Conservation (phyloP, 1,139 yeast species). For the Pneumocystis sp. region DNA sequence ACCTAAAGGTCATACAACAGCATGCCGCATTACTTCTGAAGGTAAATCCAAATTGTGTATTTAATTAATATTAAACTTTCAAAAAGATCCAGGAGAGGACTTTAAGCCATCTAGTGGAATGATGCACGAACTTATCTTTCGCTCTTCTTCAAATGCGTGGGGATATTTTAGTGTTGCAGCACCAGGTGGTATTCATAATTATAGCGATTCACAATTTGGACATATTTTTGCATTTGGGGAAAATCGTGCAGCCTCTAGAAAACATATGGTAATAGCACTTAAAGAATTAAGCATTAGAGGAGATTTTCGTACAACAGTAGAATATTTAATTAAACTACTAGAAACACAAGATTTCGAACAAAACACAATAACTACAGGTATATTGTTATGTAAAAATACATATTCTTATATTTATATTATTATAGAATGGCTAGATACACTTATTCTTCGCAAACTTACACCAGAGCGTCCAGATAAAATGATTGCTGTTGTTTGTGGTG, state of each 20-base stretch:
- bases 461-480: conserved; percentile 92
- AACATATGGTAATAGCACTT: conserved; percentile 96
- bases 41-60: neutral
- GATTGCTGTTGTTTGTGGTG: conserved; percentile 91
- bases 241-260: conserved; percentile 92
- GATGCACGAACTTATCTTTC: conserved; percentile 84
- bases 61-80: neutral
- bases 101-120: conserved; percentile 97
- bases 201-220: conserved; percentile 96
- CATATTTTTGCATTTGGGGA: conserved; percentile 98
- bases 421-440: conserved; percentile 71
- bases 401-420: neutral
- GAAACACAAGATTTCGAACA: conserved; percentile 95
- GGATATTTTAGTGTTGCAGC: conserved; percentile 96
- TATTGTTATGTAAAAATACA: neutral
- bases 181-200: conserved; percentile 93
- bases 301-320: conserved; percentile 95
- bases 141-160: conserved; percentile 96
- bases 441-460: conserved; percentile 79
- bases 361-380: conserved; percentile 88
- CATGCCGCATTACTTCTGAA: conserved; percentile 95
- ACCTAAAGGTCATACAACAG: conserved; percentile 97
- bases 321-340: conserved; percentile 79
- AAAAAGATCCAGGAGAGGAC: conserved; percentile 86
- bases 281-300: conserved; percentile 94